Evolutionary conservation across 2,329 filamentous ascomycete species (phyloP), one percentile per base, ranked within the genome.

Genomic region (Fusarium paranaense): DNA sequence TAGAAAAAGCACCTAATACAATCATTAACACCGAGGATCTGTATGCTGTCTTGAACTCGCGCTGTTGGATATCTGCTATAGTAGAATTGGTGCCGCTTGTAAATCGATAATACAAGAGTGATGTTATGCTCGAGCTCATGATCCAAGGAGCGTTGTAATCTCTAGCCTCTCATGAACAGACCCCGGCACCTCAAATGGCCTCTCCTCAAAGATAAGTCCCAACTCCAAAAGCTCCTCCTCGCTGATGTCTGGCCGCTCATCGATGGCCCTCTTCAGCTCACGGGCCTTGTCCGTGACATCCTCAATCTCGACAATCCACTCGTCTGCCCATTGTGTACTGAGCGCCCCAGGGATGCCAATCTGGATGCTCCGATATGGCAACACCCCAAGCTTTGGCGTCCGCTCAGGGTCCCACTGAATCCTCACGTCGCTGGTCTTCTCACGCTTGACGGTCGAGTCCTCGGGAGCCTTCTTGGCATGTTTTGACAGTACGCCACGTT

Each of bases 391-490:
- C 38, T 79, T 77, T 2, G 86, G 78, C 27, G 83, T 83, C 22
- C 90, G 77, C 77, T 92, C 90, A 0, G 90, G 90, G 79, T 92
- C 90, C 90, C 90, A 92, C 78, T 92, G 90, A 9, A 91, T 84
- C n/a, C 86, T 84, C 0, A 91, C 88, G 20, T 81, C 77, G 5
- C 64, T 62, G 5, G 80, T 67, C 70, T 77, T 81, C 56, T 77
- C 78, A n/a, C 78, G 79, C 47, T 62, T 78, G 13, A 47, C 59
- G 6, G 52, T 35, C 10, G 35, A 2, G 30, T 52, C 22, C 16
- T 47, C 42, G 14, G 61, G 62, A 2, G 25, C 3, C 20, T 60
- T 70, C 35, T 59, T 60, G n/a, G 38, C 66, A 32, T 82, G 79
- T 1, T 68, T 78, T 22, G 83, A 80, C 32, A 85, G 67, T 14